Percentiles rank a stretch among this genome's conserved stretches.
These are phyloP conservation scores for Alternaria triticimaculans DNA, from an alignment of 2,329 filamentous ascomycete species.

Conservation along the genomic window DNA sequence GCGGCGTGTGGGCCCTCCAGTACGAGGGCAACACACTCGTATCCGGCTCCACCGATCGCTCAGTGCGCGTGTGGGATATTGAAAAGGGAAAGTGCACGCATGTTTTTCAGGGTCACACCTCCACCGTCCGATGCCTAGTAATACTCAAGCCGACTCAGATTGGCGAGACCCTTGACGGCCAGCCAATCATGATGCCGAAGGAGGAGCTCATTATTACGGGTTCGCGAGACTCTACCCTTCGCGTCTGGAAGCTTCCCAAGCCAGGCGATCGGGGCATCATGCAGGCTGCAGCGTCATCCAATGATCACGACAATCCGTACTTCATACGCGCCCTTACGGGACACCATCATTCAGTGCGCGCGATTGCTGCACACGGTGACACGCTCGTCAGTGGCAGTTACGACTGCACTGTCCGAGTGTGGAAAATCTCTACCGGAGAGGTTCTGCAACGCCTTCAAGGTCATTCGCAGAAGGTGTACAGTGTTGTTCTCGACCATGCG, in stretches of 20 bases:
- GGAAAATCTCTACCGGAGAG: slow-evolving; percentile 96
- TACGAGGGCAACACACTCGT: slow-evolving; percentile 95
- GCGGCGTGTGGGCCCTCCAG: slow-evolving; percentile 95
- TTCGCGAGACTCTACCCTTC: slow-evolving; percentile 89
- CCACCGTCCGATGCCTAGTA: slow-evolving; percentile 92
- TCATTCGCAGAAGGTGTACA: slow-evolving; percentile 94
- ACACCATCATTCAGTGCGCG: slow-evolving; percentile 91
- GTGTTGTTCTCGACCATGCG: slow-evolving; percentile 89
- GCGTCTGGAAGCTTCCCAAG: slow-evolving; percentile 92
- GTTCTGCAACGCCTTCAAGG: slow-evolving; percentile 82
- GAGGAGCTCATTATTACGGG: slow-evolving; percentile 97
- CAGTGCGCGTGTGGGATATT: slow-evolving; percentile 99
- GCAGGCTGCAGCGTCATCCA: slow-evolving; percentile 76
- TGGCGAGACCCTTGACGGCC: slow-evolving; percentile 73
- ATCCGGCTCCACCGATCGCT: slow-evolving; percentile 93
- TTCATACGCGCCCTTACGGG: slow-evolving; percentile 87
- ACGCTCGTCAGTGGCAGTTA: slow-evolving; percentile 98
- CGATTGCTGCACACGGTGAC: slow-evolving; percentile 92
- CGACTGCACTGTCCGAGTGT: slow-evolving; percentile 92
- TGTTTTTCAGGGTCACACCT: slow-evolving; percentile 96
- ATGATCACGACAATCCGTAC: slow-evolving; percentile 85
- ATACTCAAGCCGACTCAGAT: slow-evolving; percentile 88
- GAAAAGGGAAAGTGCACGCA: slow-evolving; percentile 91
- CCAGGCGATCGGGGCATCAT: slow-evolving; percentile 78
- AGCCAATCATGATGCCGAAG: slow-evolving; percentile 85